phyloP scores from a whole-genome alignment of 495 filamentous ascomycete species.

The Hyaloscypha hepaticicola region DNA sequence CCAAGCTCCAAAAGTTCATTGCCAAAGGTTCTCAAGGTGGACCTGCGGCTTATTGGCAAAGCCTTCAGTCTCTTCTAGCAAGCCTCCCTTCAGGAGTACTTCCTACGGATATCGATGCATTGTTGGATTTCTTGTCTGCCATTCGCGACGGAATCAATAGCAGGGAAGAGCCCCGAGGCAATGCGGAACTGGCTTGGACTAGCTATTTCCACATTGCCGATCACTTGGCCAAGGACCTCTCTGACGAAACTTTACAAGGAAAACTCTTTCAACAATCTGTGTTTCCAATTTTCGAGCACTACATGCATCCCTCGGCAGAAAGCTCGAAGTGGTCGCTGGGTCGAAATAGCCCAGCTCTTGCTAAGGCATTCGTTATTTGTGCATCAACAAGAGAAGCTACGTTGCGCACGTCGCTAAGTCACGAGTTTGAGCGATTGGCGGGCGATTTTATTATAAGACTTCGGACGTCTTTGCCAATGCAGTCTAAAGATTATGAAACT shows the following conservation, averaged over 20 bases:
- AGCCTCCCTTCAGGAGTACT: constrained; percentile 56
- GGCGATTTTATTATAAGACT: constrained; percentile 48
- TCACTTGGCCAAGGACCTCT: constrained; percentile 46
- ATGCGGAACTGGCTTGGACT: constrained; percentile 66
- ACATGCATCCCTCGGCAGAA: constrained; percentile 50
- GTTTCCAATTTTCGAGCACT: constrained; percentile 57
- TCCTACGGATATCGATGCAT: constrained; percentile 45
- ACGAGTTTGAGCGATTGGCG: constrained; percentile 28
- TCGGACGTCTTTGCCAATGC: constrained; percentile 69
- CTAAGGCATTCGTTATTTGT: constrained; percentile 23
- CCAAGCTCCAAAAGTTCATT: constrained; percentile 69
- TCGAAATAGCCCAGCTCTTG: constrained; percentile 5
- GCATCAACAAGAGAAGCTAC: constrained; percentile 11
- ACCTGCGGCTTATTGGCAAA: constrained; percentile 65
- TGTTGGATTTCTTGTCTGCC: constrained; percentile 58
- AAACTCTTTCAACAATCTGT: constrained; percentile 48
- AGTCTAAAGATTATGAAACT: constrained; percentile 68
- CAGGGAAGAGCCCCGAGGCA: constrained; percentile 70
- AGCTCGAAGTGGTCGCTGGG: constrained; percentile 44
- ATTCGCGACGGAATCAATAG: constrained; percentile 66
- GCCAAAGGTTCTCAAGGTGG: constrained; percentile 79
- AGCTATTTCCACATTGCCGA: constrained; percentile 63
- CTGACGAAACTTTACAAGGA: constrained; percentile 24
- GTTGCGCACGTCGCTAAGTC: constrained; percentile 16
- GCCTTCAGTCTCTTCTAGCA: constrained; percentile 56